phyloP scores from a whole-genome alignment of 2,329 filamentous ascomycete species.

The Fusarium torreyae region DNA sequence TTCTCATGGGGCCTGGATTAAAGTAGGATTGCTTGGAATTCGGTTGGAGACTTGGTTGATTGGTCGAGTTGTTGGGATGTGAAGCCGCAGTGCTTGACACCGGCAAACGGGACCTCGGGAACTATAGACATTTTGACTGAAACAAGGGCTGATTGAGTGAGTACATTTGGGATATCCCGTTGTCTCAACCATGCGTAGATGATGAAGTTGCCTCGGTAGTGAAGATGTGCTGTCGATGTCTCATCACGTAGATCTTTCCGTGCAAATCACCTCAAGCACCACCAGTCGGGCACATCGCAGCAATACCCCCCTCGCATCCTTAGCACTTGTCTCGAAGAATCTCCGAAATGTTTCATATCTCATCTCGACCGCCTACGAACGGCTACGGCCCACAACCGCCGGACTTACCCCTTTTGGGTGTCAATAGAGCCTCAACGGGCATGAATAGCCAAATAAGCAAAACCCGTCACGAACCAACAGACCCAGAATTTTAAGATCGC shows the following conservation, averaged over 20 bases:
- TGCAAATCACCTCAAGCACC: too few relatives aligned
- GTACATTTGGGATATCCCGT: too few relatives aligned
- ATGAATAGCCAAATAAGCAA: constrained; percentile 23
- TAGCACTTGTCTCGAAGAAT: constrained; percentile 4
- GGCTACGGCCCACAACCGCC: constrained; percentile 19
- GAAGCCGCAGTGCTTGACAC: constrained; percentile 24
- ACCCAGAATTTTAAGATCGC: background rate
- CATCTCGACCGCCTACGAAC: constrained; percentile 1
- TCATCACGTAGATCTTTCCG: too few relatives aligned
- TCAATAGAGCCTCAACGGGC: constrained; percentile 50
- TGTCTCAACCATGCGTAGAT: too few relatives aligned
- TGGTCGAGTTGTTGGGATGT: background rate
- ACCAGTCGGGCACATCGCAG: too few relatives aligned
- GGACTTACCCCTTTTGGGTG: constrained; percentile 42
- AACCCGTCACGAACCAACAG: constrained; percentile 10
- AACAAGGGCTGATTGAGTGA: too few relatives aligned
- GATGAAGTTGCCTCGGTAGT: too few relatives aligned
- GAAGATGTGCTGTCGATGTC: too few relatives aligned
- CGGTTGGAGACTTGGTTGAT: background rate
- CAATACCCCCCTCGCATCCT: too few relatives aligned
- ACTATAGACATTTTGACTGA: too few relatives aligned
- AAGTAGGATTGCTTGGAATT: background rate
- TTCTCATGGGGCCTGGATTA: background rate
- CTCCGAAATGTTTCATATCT: constrained; percentile 12
- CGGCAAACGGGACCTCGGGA: background rate